Conservation (phyloP, 78 protist species). For the Emiliania huxleyi region DNA sequence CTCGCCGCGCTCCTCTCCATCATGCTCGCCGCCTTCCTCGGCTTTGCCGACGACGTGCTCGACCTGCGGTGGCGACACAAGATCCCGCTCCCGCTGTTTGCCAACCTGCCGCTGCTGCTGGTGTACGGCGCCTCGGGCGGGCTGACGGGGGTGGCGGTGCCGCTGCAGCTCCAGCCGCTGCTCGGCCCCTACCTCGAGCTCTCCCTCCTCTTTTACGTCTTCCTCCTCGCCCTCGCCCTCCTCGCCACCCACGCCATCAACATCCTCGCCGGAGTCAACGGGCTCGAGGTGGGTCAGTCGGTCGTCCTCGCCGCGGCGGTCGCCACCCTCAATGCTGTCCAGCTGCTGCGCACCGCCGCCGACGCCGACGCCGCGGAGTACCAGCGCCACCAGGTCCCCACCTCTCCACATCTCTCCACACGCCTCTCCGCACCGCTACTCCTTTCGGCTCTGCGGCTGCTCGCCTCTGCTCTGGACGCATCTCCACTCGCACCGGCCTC, state of each 20-base stretch:
- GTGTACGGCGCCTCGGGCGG: slow-evolving; percentile 53
- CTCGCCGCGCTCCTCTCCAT: slow-evolving; percentile 81
- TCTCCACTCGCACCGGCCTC: no score
- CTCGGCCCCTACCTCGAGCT: not conserved
- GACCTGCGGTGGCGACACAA: slow-evolving; percentile 86
- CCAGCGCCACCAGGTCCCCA: no score
- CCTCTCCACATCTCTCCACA: no score
- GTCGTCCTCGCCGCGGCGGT: slow-evolving; percentile 60
- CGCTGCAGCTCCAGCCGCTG: not conserved
- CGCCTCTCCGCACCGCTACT: no score
- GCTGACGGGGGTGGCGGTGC: not conserved
- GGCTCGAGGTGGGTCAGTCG: slow-evolving; percentile 71
- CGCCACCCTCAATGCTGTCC: slow-evolving; percentile 47
- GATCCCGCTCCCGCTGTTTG: slow-evolving; percentile 84
- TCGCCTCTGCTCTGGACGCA: no score
- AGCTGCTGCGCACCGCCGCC: no score
- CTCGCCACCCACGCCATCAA: slow-evolving; percentile 97
- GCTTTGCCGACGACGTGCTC: slow-evolving; percentile 97
- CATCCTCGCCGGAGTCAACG: slow-evolving; percentile 90
- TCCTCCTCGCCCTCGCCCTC: slow-evolving; percentile 77
- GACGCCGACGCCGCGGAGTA: no score
- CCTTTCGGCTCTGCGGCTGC: no score
- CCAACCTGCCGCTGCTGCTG: slow-evolving; percentile 92
- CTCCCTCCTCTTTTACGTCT: slow-evolving; percentile 73
- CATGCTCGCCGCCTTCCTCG: slow-evolving; percentile 88